Percentiles rank a stretch among this genome's conserved stretches.
Conservation (phyloP, 768 basidiomycete genomes). For the Pisolithus orientalis region DNA sequence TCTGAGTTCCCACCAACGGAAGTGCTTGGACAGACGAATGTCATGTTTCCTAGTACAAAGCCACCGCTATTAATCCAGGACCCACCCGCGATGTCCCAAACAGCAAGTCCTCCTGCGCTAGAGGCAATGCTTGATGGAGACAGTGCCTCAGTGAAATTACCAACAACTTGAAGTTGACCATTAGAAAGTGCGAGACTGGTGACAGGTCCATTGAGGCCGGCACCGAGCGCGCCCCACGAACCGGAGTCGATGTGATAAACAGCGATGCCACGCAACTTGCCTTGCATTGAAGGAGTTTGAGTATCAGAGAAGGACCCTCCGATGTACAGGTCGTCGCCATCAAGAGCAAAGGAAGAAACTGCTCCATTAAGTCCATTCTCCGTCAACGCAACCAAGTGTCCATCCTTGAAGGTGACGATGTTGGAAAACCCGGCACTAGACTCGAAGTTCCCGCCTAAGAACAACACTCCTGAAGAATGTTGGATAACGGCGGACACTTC, state of each 20-base stretch:
- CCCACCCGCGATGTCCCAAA: slow-evolving; percentile 56
- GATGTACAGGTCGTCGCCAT: slow-evolving; percentile 64
- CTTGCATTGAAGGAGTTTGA: slow-evolving; percentile 41
- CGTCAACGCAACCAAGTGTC: slow-evolving; percentile 46
- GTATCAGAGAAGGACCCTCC: slow-evolving; percentile 88
- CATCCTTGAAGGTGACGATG: slow-evolving; percentile 63
- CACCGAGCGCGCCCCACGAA: slow-evolving; percentile 62
- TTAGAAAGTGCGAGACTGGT: slow-evolving; percentile 45
- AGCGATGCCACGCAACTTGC: slow-evolving; percentile 54
- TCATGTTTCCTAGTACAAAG: slow-evolving; percentile 64
- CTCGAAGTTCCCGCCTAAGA: slow-evolving; percentile 74
- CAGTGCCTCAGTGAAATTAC: slow-evolving; percentile 61
- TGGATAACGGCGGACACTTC: slow-evolving; percentile 53
- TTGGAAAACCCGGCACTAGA: slow-evolving; percentile 60
- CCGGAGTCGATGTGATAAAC: slow-evolving; percentile 62
- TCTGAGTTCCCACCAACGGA: slow-evolving; percentile 32
- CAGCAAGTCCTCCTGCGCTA: slow-evolving; percentile 58
- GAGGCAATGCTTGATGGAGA: slow-evolving; percentile 30
- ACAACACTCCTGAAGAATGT: slow-evolving; percentile 59
- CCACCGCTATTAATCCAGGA: slow-evolving; percentile 74
- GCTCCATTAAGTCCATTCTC: slow-evolving; percentile 74
- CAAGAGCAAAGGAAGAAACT: slow-evolving; percentile 61
- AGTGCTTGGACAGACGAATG: slow-evolving; percentile 64
- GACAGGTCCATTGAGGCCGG: slow-evolving; percentile 77
- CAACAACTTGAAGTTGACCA: slow-evolving; percentile 56